Base-by-base conservation (phyloP, 2,329 filamentous ascomycete species). In the Xylariales sp. region DNA sequence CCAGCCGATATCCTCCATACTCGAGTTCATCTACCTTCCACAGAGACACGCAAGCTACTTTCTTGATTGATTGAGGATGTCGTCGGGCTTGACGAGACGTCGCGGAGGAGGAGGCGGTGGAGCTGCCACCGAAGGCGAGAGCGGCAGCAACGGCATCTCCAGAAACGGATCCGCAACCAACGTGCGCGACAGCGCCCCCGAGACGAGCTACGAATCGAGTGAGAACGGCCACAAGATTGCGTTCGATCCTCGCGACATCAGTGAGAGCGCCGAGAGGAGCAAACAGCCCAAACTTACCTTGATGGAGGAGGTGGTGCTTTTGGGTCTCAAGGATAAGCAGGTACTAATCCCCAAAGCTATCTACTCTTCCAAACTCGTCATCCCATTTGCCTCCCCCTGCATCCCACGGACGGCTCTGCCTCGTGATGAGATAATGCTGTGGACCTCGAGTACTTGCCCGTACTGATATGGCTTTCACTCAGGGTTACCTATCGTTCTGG, bases 401-500 rank as follows among this genome's bases (percentile, higher is more conserved):
- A 24, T 36, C 5, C 27, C n/a, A 20, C 19, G n/a, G n/a, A n/a
- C n/a, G n/a, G n/a, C n/a, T n/a, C n/a, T n/a, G n/a, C n/a, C n/a
- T n/a, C n/a, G n/a, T n/a, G n/a, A n/a, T n/a, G n/a, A n/a, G n/a
- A n/a, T n/a, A n/a, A n/a, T n/a, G n/a, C n/a, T n/a, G n/a, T n/a
- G n/a, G n/a, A n/a, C n/a, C n/a, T n/a, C n/a, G n/a, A n/a, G n/a
- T 17, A 31, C 6, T 32, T 16, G 14, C 16, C 12, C 13, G 16
- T 43, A 31, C 46, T 50, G 40, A 53, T 29, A 32, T 44, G 43
- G 33, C 47, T 34, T 27, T 14, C 20, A 41, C 40, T 34, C 59
- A 95, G 89, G 93, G 93, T 49, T 97, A 98, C 61, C 81, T 98
- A 47, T 97, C 91, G 20, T 98, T 98, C 68, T 98, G 93, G 93